These are phyloP conservation scores for Fusarium hostae DNA, from an alignment of 2,329 filamentous ascomycete genomes.

Conservation along the genomic window DNA sequence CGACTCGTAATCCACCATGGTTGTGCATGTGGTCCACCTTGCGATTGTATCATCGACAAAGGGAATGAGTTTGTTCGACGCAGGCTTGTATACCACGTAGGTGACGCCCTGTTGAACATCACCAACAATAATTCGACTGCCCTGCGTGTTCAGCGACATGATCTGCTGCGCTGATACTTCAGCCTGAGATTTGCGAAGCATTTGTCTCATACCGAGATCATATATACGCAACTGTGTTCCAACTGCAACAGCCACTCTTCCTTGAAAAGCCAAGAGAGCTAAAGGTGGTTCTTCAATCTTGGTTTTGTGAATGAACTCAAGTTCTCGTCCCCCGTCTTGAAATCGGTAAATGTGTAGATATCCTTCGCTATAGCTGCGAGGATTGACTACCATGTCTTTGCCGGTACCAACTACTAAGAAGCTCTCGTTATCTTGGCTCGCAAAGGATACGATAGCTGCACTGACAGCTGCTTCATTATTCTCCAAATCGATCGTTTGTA, in stretches of 20 bases:
- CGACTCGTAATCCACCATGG: slow-evolving; percentile 98
- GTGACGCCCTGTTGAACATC: slow-evolving; percentile 93
- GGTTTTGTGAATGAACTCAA: slow-evolving; percentile 97
- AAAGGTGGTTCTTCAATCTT: slow-evolving; percentile 89
- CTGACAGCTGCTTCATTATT: slow-evolving; percentile 94
- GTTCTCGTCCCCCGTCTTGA: slow-evolving; percentile 82
- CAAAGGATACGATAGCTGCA: slow-evolving; percentile 84
- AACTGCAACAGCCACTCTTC: slow-evolving; percentile 85
- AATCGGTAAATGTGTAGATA: slow-evolving; percentile 95
- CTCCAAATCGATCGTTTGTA: slow-evolving; percentile 83
- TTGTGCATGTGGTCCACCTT: slow-evolving; percentile 88
- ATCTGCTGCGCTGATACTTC: slow-evolving; percentile 85
- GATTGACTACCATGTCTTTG: slow-evolving; percentile 85
- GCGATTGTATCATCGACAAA: slow-evolving; percentile 92
- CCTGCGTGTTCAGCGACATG: slow-evolving; percentile 87
- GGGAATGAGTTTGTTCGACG: slow-evolving; percentile 90
- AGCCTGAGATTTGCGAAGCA: slow-evolving; percentile 91
- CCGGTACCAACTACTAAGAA: slow-evolving; percentile 96
- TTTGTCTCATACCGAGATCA: slow-evolving; percentile 90
- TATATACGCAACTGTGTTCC: slow-evolving; percentile 87
- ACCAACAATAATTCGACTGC: slow-evolving; percentile 88
- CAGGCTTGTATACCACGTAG: slow-evolving; percentile 92
- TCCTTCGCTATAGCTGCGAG: slow-evolving; percentile 79
- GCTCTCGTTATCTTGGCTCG: slow-evolving; percentile 86
- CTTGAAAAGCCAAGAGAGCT: slow-evolving; percentile 93